A percentile compares a stretch with the other conserved stretches of the same genome.
phyloP scores from a whole-genome alignment of 1,139 yeast genomes.

The Meyerozyma guilliermondii region DNA sequence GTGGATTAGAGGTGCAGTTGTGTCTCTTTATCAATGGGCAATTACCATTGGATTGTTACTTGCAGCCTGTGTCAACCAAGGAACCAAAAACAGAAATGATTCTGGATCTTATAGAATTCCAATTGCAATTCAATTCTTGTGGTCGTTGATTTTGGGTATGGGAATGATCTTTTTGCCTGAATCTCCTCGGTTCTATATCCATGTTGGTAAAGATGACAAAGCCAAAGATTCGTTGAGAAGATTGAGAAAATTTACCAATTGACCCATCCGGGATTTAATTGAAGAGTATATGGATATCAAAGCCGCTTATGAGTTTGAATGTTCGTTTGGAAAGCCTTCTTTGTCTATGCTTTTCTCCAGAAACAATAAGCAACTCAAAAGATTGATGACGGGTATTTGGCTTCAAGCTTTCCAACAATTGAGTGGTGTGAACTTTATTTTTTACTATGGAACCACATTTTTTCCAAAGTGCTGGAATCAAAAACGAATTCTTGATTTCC shows the following conservation, averaged over 20 bases:
- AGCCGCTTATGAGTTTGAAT: conserved; percentile 34
- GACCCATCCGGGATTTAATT: conserved; percentile 37
- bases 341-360: conserved; percentile 31
- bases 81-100: conserved; percentile 44
- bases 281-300: conserved; percentile 36
- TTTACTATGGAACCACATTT: conserved; percentile 65
- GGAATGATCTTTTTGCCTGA: conserved; percentile 73
- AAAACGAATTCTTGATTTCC: conserved; percentile 28
- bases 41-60: conserved; percentile 54
- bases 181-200: conserved; percentile 69
- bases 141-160: conserved; percentile 35
- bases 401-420: conserved; percentile 58
- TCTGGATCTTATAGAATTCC: conserved; percentile 65
- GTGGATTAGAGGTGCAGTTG: conserved; percentile 65
- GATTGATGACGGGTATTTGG: conserved; percentile 30
- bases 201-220: conserved; percentile 46
- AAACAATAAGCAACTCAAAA: conserved; percentile 30
- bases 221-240: conserved; percentile 41
- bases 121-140: conserved; percentile 46
- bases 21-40: conserved; percentile 62
- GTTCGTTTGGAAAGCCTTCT: conserved; percentile 24
- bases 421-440: conserved; percentile 71
- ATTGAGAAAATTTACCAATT: conserved; percentile 30
- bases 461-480: conserved; percentile 54
- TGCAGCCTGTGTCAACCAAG: conserved; percentile 61